Base-by-base conservation (phyloP, 169 alveolate genomes). In the Plasmodium cynomolgi region DNA sequence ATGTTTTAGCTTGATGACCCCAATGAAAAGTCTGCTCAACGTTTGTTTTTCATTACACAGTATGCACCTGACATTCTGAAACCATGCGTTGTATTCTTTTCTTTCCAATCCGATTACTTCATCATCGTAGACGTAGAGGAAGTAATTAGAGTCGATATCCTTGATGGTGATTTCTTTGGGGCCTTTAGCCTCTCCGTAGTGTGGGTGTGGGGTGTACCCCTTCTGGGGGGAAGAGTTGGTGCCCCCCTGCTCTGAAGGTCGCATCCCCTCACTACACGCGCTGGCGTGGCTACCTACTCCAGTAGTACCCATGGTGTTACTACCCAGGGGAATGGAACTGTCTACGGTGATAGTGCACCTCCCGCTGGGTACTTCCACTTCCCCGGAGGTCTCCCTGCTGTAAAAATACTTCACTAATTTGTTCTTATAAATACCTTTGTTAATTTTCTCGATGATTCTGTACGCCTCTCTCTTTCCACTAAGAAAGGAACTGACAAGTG, bases 391-490 rank as follows among this genome's bases (percentile, higher is more conserved):
- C 6, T 80, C 90, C 15, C 83, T 90, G 15, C 54, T 85, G 29
- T 85, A 85, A 62, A 90, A 90, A 80, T 74, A 62, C 20, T 90
- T 90, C 0, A 81, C 82, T 29, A 90, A 62, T n/a, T 90, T 90
- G 47, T 90, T 71, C 82, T 58, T 73, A 13, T 62, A 90, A n/a
- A 90, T 26, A 3, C 34, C 20, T 41, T 90, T 90, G n/a, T 90
- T 90, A n/a, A 68, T 33, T 37, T 81, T 80, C 47, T 90, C 94
- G 33, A 90, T 80, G 26, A 90, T 79, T 23, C 94, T 58, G 83
- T 90, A 90, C 9, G 94, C 94, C 23, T 90, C 94, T 2, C 94
- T 80, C 47, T 90, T 90, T 4, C 94, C 94, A n/a, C 94, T 90
- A 3, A 90, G 58, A 62, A 34, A 90, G 20, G 94, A 79, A 80